Base-by-base conservation (phyloP, 1,139 yeast species). In the Schwanniomyces etchellsii region DNA sequence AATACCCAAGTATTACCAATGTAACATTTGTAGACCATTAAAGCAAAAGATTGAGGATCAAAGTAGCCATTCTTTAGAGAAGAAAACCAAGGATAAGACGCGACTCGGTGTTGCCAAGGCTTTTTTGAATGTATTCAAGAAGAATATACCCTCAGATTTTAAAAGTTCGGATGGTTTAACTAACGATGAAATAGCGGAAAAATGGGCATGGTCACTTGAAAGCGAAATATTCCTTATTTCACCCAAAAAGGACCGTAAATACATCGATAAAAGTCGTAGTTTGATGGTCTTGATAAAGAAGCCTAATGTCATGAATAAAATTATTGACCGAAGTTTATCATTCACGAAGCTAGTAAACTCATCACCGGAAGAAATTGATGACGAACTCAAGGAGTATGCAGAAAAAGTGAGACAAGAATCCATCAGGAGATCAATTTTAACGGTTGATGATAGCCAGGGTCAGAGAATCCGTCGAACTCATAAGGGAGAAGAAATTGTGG, bases 401-500 rank as follows among this genome's bases (percentile, higher is more conserved):
- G 83, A 78, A 39, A 72, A 74, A 33, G 84, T 82, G n/a, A 72
- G 82, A 30, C 73, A 74, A 37, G 83, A 81, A 46, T 72, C 81
- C 26, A 71, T 81, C 27, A 64, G 76, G 18, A 75, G 81, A 32
- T 67, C 82, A 3, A 81, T 83, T 6, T 55, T 83, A 26, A 76
- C 77, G 28, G 72, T 62, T 27, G 74, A 71, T 20, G 65, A 60
- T 21, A 48, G 45, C 3, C 72, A 63, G 27, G 55, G 53, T 21
- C 84, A 84, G 16, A 64, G 80, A 30, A 77, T 84, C 33, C 68
- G 88, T 42, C 64, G 85, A 45, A 84, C 95, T 2, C 95, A 84
- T 48, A 84, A 82, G 50, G 95, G 95, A 18, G 96, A 86, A 39
- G 91, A 84, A 44, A 55, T 82, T 24, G 66, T 82, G n/a, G 91